A percentile compares a stretch with the other conserved stretches of the same genome.
Evolutionary conservation across 2,329 filamentous ascomycete genomes (phyloP).

Genomic region (Fusarium udum): DNA sequence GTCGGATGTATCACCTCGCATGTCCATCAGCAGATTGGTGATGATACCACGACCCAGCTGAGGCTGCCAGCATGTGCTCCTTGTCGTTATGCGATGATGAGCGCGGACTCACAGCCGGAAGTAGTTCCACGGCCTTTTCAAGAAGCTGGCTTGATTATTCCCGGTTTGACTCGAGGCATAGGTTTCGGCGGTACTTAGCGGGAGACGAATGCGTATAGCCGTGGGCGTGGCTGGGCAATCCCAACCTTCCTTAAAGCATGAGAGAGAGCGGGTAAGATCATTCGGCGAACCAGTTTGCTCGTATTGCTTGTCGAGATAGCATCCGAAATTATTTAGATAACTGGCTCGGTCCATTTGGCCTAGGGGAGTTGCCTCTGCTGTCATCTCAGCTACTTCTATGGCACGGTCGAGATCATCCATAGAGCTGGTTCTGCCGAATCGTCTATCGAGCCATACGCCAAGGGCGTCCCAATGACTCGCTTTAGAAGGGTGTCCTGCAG

Average conservation of each 20-base stretch:
- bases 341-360: neutral
- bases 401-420: neutral
- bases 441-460: neutral
- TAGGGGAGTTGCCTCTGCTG: neutral
- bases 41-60: neutral
- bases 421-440: neutral
- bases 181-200: neutral
- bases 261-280: neutral
- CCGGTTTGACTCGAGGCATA: neutral
- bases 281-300: accelerated
- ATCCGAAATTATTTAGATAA: neutral
- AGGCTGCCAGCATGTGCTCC: neutral
- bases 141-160: neutral
- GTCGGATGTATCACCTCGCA: neutral
- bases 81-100: neutral
- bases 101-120: neutral
- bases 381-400: neutral
- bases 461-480: neutral
- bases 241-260: neutral
- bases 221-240: neutral
- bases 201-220: neutral
- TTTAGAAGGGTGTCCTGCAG: accelerated
- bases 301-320: neutral
- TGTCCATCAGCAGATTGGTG: neutral
- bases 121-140: neutral